Conservation (phyloP, 1,284 basidiomycete genomes). For the Papiliotrema laurentii region DNA sequence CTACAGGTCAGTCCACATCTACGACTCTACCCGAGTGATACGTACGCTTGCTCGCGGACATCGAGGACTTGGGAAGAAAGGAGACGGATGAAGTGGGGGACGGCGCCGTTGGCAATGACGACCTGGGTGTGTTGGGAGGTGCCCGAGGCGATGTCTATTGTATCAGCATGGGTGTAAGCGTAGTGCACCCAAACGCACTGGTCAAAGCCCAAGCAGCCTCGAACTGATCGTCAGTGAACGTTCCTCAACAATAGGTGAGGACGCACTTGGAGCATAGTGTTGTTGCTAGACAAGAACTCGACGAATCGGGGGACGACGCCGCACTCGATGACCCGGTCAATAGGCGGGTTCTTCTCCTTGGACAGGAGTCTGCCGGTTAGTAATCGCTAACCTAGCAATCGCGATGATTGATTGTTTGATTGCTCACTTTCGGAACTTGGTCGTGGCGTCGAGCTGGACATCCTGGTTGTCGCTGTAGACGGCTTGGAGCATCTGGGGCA, state of each 20-base stretch:
- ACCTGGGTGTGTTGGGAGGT: constrained; percentile 98
- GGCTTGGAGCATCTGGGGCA: constrained; percentile 73
- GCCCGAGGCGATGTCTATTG: constrained; percentile 84
- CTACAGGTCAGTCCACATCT: constrained; percentile 18
- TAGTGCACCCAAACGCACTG: constrained; percentile 47
- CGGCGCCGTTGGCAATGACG: constrained; percentile 89
- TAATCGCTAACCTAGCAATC: not conserved
- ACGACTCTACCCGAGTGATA: not conserved
- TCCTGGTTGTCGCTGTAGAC: constrained; percentile 91
- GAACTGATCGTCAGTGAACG: constrained; percentile 57
- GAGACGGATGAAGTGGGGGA: constrained; percentile 95
- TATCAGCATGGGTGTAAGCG: not conserved
- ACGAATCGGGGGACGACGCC: constrained; percentile 97
- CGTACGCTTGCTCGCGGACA: constrained; percentile 83
- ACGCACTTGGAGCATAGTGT: constrained; percentile 90
- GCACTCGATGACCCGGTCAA: constrained; percentile 97
- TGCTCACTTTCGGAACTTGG: constrained; percentile 81
- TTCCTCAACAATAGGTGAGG: not conserved
- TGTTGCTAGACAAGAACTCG: constrained; percentile 80
- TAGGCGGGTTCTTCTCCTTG: constrained; percentile 99
- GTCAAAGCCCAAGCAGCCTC: constrained; percentile 99
- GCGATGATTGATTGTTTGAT: constrained; percentile 1
- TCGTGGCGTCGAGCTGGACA: constrained; percentile 87
- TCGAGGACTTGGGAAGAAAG: constrained; percentile 79
- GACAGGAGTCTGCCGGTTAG: constrained; percentile 82